Percentiles rank a stretch among this genome's conserved stretches.
These are phyloP conservation scores for Lactarius evosmus DNA, from an alignment of 768 basidiomycete genomes.

Conservation along the genomic window DNA sequence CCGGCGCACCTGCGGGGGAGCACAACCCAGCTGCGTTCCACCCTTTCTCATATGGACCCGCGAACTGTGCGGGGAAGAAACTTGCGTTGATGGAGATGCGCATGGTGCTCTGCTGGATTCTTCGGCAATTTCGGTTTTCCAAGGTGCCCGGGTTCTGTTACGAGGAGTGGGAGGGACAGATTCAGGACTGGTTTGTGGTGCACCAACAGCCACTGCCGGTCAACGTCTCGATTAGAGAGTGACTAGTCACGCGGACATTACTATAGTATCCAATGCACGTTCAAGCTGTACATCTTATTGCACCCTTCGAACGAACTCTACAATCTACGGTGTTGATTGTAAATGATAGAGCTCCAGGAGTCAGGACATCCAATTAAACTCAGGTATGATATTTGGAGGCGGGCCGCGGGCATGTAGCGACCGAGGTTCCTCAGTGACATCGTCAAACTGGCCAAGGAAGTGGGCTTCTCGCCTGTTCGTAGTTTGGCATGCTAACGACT, in stretches of 20 bases:
- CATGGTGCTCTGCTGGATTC: neutral
- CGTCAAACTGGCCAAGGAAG: too few species aligned
- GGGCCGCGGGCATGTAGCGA: too few species aligned
- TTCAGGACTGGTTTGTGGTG: slow-evolving; percentile 7
- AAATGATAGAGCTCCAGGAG: too few species aligned
- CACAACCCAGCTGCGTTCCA: slow-evolving; percentile 24
- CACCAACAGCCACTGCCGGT: neutral
- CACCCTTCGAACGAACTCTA: too few species aligned
- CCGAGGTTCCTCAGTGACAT: too few species aligned
- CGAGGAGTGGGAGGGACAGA: neutral
- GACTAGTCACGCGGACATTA: neutral
- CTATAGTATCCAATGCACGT: neutral
- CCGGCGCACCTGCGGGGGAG: neutral
- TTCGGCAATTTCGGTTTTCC: slow-evolving; percentile 21
- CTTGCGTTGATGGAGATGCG: slow-evolving; percentile 27
- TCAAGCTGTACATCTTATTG: neutral
- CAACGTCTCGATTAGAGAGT: neutral
- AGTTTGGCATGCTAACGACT: too few species aligned
- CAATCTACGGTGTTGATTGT: too few species aligned
- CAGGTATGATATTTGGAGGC: too few species aligned
- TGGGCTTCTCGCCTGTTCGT: too few species aligned
- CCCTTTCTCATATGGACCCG: slow-evolving; percentile 29
- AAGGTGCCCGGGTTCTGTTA: too few species aligned
- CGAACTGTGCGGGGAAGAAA: slow-evolving; percentile 28
- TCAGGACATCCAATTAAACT: too few species aligned